Evolutionary conservation across 345 rosid genomes (phyloP).

Genomic region (Eucalyptus pauciflora): DNA sequence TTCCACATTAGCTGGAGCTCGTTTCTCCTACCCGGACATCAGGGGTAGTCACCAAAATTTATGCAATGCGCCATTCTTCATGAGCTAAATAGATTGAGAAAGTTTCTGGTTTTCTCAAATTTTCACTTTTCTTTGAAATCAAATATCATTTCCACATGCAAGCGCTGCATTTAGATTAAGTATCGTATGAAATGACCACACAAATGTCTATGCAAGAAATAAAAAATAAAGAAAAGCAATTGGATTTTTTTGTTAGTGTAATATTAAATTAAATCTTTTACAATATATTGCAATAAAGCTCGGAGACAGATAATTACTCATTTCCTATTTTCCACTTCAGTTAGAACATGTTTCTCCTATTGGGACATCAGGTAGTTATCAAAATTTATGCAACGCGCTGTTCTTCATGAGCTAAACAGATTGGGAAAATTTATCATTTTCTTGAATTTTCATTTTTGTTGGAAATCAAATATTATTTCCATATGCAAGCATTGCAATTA

Average conservation of each 20-base stretch:
- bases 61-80: neutral
- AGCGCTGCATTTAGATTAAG: neutral
- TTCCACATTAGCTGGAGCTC: accelerated
- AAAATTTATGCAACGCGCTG: neutral
- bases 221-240: neutral
- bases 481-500: neutral
- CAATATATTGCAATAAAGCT: neutral
- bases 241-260: neutral
- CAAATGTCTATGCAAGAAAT: neutral
- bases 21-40: neutral
- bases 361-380: neutral
- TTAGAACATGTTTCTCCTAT: too few species aligned
- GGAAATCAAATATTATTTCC: neutral
- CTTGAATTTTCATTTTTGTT: neutral
- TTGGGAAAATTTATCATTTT: neutral
- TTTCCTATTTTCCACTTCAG: too few species aligned
- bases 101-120: neutral
- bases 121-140: neutral
- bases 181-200: neutral
- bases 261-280: neutral
- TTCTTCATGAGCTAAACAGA: neutral
- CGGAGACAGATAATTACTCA: accelerated
- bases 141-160: neutral
- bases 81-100: neutral
- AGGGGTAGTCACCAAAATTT: neutral